A percentile compares a stretch with the other conserved stretches of the same genome.
Conservation (phyloP, 768 basidiomycete species). For the Pisolithus albus region DNA sequence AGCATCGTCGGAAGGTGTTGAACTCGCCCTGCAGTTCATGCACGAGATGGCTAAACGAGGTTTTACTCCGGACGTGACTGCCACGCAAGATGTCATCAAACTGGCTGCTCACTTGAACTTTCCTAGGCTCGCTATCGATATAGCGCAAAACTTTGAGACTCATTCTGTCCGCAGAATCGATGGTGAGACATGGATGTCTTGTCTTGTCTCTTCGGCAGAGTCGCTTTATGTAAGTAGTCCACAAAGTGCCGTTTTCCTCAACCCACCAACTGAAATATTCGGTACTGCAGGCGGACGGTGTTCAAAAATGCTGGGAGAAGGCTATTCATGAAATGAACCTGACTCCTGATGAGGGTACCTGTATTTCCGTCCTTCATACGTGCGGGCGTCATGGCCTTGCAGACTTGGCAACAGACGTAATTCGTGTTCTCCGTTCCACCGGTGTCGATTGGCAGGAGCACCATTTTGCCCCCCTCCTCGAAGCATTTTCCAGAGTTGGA, state of each 20-base stretch:
- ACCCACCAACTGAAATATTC: neutral
- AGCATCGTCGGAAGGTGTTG: slow-evolving; percentile 45
- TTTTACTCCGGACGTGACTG: slow-evolving; percentile 43
- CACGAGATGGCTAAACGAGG: slow-evolving; percentile 49
- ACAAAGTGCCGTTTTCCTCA: no score
- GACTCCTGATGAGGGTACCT: slow-evolving; percentile 69
- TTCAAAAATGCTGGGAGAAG: slow-evolving; percentile 53
- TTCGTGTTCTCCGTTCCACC: slow-evolving; percentile 47
- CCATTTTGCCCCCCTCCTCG: slow-evolving; percentile 73
- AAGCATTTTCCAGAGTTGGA: slow-evolving; percentile 56
- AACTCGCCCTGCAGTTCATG: slow-evolving; percentile 57
- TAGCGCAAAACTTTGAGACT: slow-evolving; percentile 56
- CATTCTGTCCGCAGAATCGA: slow-evolving; percentile 48
- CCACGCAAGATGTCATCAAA: slow-evolving; percentile 46
- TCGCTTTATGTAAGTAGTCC: slow-evolving; percentile 54
- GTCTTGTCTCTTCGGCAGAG: slow-evolving; percentile 59
- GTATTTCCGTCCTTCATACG: slow-evolving; percentile 60
- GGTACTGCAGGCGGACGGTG: slow-evolving; percentile 54
- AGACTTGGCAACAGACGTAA: slow-evolving; percentile 58
- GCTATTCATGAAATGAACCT: slow-evolving; percentile 46
- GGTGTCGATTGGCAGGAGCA: slow-evolving; percentile 53
- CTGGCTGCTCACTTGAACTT: slow-evolving; percentile 48
- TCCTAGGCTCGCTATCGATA: slow-evolving; percentile 65
- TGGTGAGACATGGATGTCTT: slow-evolving; percentile 53
- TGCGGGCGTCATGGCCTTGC: slow-evolving; percentile 69